Base-by-base conservation (phyloP, 768 basidiomycete genomes). In the Rhodocollybia butyracea region DNA sequence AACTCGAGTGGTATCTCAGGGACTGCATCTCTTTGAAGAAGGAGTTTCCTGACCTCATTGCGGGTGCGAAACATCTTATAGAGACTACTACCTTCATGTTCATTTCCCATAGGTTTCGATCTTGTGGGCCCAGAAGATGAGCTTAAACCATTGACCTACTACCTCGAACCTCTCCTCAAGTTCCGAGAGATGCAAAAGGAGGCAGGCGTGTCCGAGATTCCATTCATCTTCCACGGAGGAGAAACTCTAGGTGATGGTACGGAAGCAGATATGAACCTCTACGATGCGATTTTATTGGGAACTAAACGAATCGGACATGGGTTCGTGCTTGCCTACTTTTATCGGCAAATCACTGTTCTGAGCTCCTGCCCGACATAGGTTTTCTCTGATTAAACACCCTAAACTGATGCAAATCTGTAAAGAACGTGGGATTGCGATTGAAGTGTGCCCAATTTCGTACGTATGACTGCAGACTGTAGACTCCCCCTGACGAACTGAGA, bases 251-350 rank as follows among this genome's bases (percentile, higher is more conserved):
- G 88, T 4, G 90, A 91, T 64, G 90, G 90, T 5, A 82, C 80
- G 3, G 69, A 74, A 19, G 84, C 85, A 19, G 89, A 92, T 56
- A 67, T 76, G 47, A 91, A 91, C 63, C 68, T 91, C 27, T 91
- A 87, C 60, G 90, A 92, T 64, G 89, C 89, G 5, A 82, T 92
- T 48, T 71, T 91, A 36, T 73, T 91, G 6, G 89, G 85, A 12
- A 89, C 89, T 8, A 89, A 84, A 64, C 80, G 89, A 21, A 91
- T 91, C 53, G 90, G 90, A 0, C 90, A 93, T 69, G 90, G 88
- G 88, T 88, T 57, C 27, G 68, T 53, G 19, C 31, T 22, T 21
- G 38, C 31, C 3, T 3, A 26, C 32, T 39, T 17, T 45, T 27
- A n/a, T n/a, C n/a, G n/a, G n/a, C n/a, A n/a, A n/a, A n/a, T n/a